Base-by-base conservation (phyloP, 768 basidiomycete genomes). In the Tephrocybe sp. region DNA sequence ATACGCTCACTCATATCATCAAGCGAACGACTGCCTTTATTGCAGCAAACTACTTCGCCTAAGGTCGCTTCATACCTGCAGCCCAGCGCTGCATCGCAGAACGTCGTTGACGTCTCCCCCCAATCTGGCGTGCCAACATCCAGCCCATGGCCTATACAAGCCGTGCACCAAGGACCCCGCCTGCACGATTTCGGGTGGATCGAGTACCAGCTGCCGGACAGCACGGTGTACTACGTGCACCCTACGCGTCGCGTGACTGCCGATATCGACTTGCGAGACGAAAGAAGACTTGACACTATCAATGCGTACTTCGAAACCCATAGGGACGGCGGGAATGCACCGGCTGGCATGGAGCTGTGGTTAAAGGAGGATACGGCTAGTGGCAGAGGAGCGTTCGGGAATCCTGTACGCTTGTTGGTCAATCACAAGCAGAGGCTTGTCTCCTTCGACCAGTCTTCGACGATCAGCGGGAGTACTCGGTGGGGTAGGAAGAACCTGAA, bases 181-280 rank as follows among this genome's bases (percentile, higher is more conserved):
- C 69, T 80, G 4, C 74, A 74, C 55, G 72, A 78, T 11, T 76
- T 84, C 16, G 90, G 90, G 3, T 92, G 89, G 89, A 72, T 79
- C 40, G 87, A 86, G 59, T 82, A 87, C 61, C 72, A 78, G 18
- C 79, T 92, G n/a, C 89, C 90, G 1, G 87, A 90, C 57, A 80
- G 80, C 9, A 68, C 77, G 4, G 69, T 78, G 28, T 92, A 92
- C 67, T 92, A 83, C 58, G 76, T 79, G 36, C 86, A 89, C 60
- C 77, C 80, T 3, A 78, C 75, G 11, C 65, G 76, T 30, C 79
- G 76, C 35, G 72, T 84, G 44, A 82, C 81, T n/a, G 87, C 87
- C 15, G 90, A 92, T 59, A 67, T 85, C 36, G 82, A 89, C 56
- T 66, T 92, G 40, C 78, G 86, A 36, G 71, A 68, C 40, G 60